Percentiles rank a stretch among this genome's conserved stretches.
Conservation (phyloP, 345 rosid species). For the Ricinus communis region DNA sequence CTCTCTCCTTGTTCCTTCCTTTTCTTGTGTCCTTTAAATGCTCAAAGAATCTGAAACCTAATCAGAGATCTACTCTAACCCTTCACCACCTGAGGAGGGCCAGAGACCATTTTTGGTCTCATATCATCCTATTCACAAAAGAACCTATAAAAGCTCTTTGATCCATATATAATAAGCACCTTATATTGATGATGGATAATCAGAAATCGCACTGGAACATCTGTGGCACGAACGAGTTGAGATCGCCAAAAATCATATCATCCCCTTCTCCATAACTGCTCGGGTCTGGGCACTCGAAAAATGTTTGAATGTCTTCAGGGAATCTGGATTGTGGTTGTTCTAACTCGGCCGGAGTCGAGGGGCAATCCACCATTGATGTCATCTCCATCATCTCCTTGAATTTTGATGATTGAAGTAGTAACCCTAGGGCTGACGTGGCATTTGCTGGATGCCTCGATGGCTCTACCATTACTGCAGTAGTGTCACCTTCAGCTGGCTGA, state of each 20-base stretch:
- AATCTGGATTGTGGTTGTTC: slow-evolving; percentile 41
- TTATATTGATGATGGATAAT: too few species aligned
- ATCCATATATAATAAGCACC: neutral
- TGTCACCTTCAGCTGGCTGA: neutral
- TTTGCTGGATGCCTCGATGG: slow-evolving; percentile 16
- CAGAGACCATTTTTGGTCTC: neutral
- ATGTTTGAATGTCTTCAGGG: slow-evolving; percentile 46
- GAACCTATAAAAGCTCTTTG: neutral
- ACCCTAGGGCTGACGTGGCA: slow-evolving; percentile 46
- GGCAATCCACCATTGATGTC: slow-evolving; percentile 35
- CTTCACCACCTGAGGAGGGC: slow-evolving; percentile 2
- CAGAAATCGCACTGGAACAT: slow-evolving; percentile 26
- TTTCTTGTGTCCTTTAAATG: neutral
- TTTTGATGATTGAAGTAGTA: slow-evolving; percentile 49
- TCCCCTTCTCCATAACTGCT: slow-evolving; percentile 30
- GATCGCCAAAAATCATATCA: slow-evolving; percentile 41
- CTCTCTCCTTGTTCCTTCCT: too few species aligned
- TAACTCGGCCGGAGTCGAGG: slow-evolving; percentile 22
- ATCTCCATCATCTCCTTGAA: slow-evolving; percentile 58
- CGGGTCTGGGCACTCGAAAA: slow-evolving; percentile 38
- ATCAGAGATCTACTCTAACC: neutral
- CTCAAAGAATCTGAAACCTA: neutral
- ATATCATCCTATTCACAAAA: slow-evolving; percentile 9
- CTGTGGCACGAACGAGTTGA: slow-evolving; percentile 14
- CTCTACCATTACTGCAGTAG: neutral